Evolutionary conservation across 345 rosid species (phyloP).

Genomic region (Linum usitatissimum): DNA sequence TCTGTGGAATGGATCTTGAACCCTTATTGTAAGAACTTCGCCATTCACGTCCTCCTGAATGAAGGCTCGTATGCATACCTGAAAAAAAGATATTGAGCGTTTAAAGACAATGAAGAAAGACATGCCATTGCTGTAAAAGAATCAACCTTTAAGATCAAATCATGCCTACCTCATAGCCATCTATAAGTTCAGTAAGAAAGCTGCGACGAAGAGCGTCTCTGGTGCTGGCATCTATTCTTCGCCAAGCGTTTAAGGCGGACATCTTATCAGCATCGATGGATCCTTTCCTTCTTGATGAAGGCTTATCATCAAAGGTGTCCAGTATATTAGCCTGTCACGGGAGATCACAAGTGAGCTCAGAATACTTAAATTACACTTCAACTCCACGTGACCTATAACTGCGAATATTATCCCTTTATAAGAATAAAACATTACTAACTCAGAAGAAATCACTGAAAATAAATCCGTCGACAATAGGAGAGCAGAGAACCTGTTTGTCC

Average conservation of each 20-base stretch:
- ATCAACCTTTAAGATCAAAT: neutral
- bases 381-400: neutral
- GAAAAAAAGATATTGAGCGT: constrained; percentile 8
- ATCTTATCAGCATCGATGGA: constrained; percentile 53
- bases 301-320: constrained; percentile 27
- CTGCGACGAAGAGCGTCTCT: constrained; percentile 89
- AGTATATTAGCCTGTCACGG: constrained; percentile 56
- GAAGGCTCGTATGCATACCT: constrained; percentile 62
- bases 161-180: constrained; percentile 61
- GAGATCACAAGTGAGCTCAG: constrained; percentile 11
- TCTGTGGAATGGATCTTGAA: constrained; percentile 88
- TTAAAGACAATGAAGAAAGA: neutral
- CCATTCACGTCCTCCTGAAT: constrained; percentile 40
- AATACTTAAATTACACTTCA: neutral
- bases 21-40: constrained; percentile 49
- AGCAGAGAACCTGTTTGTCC: constrained; percentile 78
- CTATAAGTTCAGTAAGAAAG: constrained; percentile 67
- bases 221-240: constrained; percentile 61
- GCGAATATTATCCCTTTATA: neutral
- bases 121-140: neutral
- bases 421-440: neutral
- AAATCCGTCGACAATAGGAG: constrained; percentile 9
- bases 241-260: constrained; percentile 74
- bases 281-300: constrained; percentile 41
- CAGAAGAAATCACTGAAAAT: constrained; percentile 6